Percentiles rank a stretch among this genome's conserved stretches.
Conservation (phyloP, 2,329 filamentous ascomycete species). For the Hypomyces perniciosus region DNA sequence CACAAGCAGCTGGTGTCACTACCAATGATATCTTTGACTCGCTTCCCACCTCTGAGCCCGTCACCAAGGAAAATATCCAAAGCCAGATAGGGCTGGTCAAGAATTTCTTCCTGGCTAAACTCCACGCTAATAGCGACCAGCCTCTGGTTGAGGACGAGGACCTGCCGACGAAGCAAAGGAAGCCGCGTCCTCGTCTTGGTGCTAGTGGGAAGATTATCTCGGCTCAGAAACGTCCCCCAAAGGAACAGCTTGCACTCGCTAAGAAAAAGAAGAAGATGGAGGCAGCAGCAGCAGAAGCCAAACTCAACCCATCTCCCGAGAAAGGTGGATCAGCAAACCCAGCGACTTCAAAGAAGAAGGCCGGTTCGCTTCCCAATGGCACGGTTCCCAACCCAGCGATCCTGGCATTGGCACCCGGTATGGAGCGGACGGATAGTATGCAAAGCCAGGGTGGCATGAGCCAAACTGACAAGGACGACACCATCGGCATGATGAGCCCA, state of each 20-base stretch:
- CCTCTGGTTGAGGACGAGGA: conserved; percentile 92
- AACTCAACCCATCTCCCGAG: conserved; percentile 31
- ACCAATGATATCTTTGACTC: conserved; percentile 59
- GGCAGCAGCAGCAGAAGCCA: conserved; percentile 48
- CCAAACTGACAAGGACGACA: conserved; percentile 62
- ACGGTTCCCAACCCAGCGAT: conserved; percentile 34
- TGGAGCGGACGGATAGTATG: conserved; percentile 54
- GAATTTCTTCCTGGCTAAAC: conserved; percentile 84
- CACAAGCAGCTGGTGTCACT: conserved; percentile 52
- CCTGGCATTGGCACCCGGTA: conserved; percentile 39
- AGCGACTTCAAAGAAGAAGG: conserved; percentile 50
- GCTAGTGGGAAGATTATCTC: conserved; percentile 81
- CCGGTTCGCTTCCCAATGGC: conserved; percentile 31
- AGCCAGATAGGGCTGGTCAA: conserved; percentile 81
- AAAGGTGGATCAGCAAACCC: conserved; percentile 31
- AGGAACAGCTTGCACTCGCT: conserved; percentile 75
- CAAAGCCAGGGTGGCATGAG: conserved; percentile 54
- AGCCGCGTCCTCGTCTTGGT: conserved; percentile 57
- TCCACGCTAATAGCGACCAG: conserved; percentile 74
- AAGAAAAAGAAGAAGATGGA: conserved; percentile 84
- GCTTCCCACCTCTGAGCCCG: conserved; percentile 64
- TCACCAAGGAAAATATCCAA: conserved; percentile 72
- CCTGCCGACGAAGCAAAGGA: conserved; percentile 84
- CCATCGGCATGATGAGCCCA: conserved; percentile 76
- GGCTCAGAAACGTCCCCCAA: conserved; percentile 74